These are phyloP conservation scores for Xylaria sp. DNA, from an alignment of 2,329 filamentous ascomycete genomes.

Conservation along the genomic window DNA sequence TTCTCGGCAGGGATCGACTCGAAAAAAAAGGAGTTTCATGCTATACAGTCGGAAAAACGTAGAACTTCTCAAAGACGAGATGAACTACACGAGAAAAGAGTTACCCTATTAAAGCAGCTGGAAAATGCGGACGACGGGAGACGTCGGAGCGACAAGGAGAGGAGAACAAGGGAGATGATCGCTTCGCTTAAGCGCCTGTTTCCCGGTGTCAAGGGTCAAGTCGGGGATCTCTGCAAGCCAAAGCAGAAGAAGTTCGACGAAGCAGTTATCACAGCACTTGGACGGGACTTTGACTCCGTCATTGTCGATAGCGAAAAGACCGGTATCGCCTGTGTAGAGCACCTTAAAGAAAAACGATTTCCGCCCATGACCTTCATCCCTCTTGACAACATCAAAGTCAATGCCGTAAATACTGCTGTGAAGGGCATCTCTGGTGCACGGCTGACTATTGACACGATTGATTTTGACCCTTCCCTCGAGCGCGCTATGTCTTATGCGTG, in stretches of 20 bases:
- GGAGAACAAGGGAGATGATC: conserved; percentile 83
- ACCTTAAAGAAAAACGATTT: conserved; percentile 89
- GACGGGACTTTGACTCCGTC: conserved; percentile 92
- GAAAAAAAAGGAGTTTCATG: conserved; percentile 93
- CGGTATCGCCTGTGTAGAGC: conserved; percentile 92
- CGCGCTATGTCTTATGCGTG: conserved; percentile 95
- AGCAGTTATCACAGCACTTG: conserved; percentile 90
- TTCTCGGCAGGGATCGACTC: conserved; percentile 80
- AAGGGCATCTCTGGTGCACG: conserved; percentile 89
- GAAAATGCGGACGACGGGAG: conserved; percentile 85
- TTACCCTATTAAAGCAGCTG: conserved; percentile 83
- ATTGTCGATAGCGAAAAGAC: conserved; percentile 96
- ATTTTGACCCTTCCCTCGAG: conserved; percentile 88
- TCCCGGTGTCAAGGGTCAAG: conserved; percentile 88
- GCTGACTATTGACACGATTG: conserved; percentile 94
- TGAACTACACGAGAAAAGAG: conserved; percentile 91
- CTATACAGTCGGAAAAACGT: conserved; percentile 83
- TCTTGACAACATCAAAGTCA: conserved; percentile 96
- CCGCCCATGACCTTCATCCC: conserved; percentile 94
- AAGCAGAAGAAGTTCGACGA: conserved; percentile 98
- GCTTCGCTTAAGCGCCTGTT: conserved; percentile 89
- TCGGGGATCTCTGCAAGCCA: conserved; percentile 91
- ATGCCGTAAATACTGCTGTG: conserved; percentile 86
- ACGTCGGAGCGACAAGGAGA: conserved; percentile 85
- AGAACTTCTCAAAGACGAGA: conserved; percentile 83